phyloP scores from a whole-genome alignment of 306 rosid genomes.

The Lathyrus tuberosus region DNA sequence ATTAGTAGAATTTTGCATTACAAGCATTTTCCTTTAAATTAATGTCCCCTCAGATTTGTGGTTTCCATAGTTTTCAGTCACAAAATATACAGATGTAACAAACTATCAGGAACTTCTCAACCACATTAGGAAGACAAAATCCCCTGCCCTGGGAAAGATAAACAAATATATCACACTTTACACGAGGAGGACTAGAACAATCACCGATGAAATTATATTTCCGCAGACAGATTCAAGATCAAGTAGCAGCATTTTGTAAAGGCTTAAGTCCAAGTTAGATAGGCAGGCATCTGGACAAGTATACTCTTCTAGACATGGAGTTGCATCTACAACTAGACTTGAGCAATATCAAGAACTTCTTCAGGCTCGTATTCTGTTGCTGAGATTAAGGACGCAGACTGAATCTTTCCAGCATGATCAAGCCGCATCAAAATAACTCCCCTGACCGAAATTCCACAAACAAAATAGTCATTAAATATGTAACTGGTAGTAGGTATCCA shows the following conservation, averaged over 20 bases:
- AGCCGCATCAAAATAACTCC: conserved; percentile 96
- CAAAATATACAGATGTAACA: conserved; percentile 1
- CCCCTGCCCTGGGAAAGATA: neutral
- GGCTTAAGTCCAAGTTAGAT: conserved; percentile 20
- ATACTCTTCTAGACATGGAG: conserved; percentile 19
- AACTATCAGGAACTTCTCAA: neutral
- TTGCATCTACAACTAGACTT: conserved; percentile 41
- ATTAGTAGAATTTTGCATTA: neutral
- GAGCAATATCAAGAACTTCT: conserved; percentile 51
- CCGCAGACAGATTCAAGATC: conserved; percentile 27
- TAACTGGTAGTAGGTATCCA: conserved; percentile 37
- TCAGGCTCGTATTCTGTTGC: conserved; percentile 62
- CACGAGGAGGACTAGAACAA: neutral
- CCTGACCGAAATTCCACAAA: conserved; percentile 47
- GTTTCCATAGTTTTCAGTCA: conserved; percentile 6
- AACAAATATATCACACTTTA: neutral
- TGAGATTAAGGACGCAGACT: conserved; percentile 86
- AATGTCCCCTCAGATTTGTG: neutral
- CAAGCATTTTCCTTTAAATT: conserved; percentile 8
- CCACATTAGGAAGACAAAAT: conserved; percentile 18
- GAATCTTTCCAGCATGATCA: conserved; percentile 91
- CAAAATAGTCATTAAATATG: conserved; percentile 3
- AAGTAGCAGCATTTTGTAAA: conserved; percentile 27
- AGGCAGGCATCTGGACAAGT: conserved; percentile 1
- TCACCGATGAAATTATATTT: neutral